phyloP scores from a whole-genome alignment of 1,284 basidiomycete genomes.

The Ganoderma meredithae region DNA sequence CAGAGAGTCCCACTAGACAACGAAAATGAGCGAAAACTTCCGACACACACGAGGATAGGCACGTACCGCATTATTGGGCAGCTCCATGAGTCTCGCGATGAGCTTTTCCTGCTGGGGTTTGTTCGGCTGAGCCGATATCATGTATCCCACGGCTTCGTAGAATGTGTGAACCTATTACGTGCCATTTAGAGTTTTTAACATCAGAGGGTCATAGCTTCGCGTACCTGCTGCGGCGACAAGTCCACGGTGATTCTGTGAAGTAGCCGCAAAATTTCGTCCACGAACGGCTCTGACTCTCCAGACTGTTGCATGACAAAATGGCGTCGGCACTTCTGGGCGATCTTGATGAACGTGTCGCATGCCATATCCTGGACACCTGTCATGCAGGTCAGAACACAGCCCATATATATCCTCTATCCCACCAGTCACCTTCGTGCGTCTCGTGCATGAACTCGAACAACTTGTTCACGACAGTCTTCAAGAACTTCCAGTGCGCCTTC shows the following conservation, averaged over 20 bases:
- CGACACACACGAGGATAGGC: neutral
- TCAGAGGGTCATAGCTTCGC: slow-evolving; percentile 21
- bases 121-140: slow-evolving; percentile 99
- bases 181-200: neutral
- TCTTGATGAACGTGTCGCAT: slow-evolving; percentile 99
- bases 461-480: slow-evolving; percentile 99
- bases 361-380: slow-evolving; percentile 99
- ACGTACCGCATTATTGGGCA: slow-evolving; percentile 94
- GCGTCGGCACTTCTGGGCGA: slow-evolving; percentile 97
- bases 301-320: slow-evolving; percentile 99
- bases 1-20: slow-evolving; percentile 89
- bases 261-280: slow-evolving; percentile 95
- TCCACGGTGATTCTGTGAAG: slow-evolving; percentile 96
- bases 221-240: slow-evolving; percentile 90
- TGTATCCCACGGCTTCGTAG: slow-evolving; percentile 98
- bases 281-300: slow-evolving; percentile 96
- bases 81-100: slow-evolving; percentile 95
- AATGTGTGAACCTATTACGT: slow-evolving; percentile 86
- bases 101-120: slow-evolving; percentile 96
- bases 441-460: slow-evolving; percentile 99
- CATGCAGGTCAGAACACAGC: slow-evolving; percentile 24
- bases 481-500: slow-evolving; percentile 99
- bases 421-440: slow-evolving; percentile 87
- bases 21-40: slow-evolving; percentile 1
- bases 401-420: slow-evolving; percentile 15